Evolutionary conservation across 495 filamentous ascomycete species (phyloP).

Genomic region (Penicillium desertorum): DNA sequence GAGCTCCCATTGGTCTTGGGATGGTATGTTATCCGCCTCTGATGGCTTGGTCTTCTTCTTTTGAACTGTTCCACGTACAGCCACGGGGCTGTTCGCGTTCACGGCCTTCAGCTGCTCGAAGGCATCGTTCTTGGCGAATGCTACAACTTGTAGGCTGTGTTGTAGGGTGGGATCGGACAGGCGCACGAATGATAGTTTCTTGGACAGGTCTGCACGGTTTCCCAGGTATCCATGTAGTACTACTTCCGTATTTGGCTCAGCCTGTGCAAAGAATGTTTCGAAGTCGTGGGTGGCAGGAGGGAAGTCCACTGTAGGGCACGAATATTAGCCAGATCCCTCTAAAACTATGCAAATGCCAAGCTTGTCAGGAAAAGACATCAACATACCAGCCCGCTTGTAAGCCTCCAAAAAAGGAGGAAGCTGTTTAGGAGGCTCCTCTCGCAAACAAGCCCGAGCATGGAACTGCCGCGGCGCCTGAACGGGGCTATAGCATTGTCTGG

Average conservation of each 20-base stretch:
- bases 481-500: constrained; percentile 16
- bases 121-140: constrained; percentile 41
- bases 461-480: constrained; percentile 24
- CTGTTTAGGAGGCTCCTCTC: constrained; percentile 17
- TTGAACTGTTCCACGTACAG: constrained; percentile 50
- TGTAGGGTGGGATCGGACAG: constrained; percentile 52
- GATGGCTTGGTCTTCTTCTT: constrained; percentile 38
- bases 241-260: constrained; percentile 50
- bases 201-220: constrained; percentile 58
- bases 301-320: constrained; percentile 48
- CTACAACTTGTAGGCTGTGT: constrained; percentile 54
- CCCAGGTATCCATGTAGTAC: constrained; percentile 73
- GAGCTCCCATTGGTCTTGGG: constrained; percentile 55
- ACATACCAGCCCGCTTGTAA: constrained; percentile 53
- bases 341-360: background rate
- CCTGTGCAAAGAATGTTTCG: constrained; percentile 41
- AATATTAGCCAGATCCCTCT: constrained; percentile 13
- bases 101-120: constrained; percentile 50
- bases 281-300: constrained; percentile 50
- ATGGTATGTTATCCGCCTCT: constrained; percentile 22
- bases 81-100: constrained; percentile 53
- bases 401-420: constrained; percentile 38
- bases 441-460: constrained; percentile 27
- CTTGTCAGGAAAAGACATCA: background rate
- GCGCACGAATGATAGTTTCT: constrained; percentile 67